Conservation (phyloP, 108 stramenopile genomes). For the Craspedostauros australis region DNA sequence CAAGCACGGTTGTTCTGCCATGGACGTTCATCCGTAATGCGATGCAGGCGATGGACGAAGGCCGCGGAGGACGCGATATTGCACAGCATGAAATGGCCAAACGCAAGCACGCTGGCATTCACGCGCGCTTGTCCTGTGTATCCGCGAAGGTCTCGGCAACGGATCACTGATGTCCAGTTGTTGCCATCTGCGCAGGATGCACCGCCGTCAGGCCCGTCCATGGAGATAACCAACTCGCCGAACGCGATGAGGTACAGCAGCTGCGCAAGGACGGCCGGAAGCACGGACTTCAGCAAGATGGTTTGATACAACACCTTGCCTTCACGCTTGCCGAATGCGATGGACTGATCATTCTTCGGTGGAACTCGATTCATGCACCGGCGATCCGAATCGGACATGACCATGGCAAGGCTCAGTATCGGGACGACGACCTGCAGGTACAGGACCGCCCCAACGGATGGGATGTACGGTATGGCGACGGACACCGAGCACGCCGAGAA, state of each 20-base stretch:
- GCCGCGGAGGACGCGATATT: constrained; percentile 48
- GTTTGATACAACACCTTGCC: constrained; percentile 31
- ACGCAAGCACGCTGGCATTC: constrained; percentile 41
- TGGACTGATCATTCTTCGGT: constrained; percentile 67
- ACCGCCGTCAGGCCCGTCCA: constrained; percentile 5
- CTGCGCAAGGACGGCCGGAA: constrained; percentile 58
- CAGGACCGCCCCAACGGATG: constrained; percentile 54
- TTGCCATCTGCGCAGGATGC: not conserved
- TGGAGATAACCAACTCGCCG: constrained; percentile 37
- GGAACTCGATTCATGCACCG: constrained; percentile 72
- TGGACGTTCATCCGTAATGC: constrained; percentile 45
- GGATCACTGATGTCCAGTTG: constrained; percentile 44
- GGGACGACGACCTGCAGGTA: constrained; percentile 62
- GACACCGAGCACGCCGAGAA: constrained; percentile 58
- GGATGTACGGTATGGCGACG: constrained; percentile 42
- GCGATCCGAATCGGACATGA: constrained; percentile 43
- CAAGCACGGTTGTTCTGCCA: constrained; percentile 64
- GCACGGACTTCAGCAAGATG: constrained; percentile 41
- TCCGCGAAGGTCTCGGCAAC: constrained; percentile 52
- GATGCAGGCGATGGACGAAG: constrained; percentile 52
- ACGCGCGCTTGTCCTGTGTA: constrained; percentile 50
- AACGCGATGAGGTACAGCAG: constrained; percentile 60
- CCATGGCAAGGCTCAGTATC: constrained; percentile 57
- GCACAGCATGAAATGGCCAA: constrained; percentile 59
- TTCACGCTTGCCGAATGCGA: constrained; percentile 58